Base-by-base conservation (phyloP, 768 basidiomycete species). In the Hortiboletus flavorubellus region DNA sequence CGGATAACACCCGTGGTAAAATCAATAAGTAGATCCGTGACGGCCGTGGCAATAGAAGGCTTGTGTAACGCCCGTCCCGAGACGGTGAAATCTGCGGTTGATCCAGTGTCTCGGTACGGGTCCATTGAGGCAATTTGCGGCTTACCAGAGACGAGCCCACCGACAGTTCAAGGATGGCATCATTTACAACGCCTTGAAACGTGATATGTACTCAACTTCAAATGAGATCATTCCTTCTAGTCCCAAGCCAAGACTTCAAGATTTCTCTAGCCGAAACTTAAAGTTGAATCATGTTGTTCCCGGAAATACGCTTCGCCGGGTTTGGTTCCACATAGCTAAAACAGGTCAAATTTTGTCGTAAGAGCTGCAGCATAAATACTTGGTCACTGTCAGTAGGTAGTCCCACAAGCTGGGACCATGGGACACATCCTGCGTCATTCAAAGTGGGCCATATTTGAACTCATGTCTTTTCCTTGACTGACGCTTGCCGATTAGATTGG, bases 51-150 rank as follows among this genome's bases (percentile, higher is more conserved):
- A 33, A 47, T 35, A 47, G 12, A 33, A 33, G 49, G 50, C 21
- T 30, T 26, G 41, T 23, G 40, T 35, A 53, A 30, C 14, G 33
- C 8, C n/a, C 23, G 30, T 35, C 37, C 26, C 26, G 43, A 35
- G 41, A 26, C 15, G 26, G 34, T 21, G 15, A 43, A 43, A 60
- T 59, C 38, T 53, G 40, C 46, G 47, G 33, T 35, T 18, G 40
- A 46, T n/a, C 46, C 41, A 33, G 21, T 54, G 39, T 23, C 35
- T 30, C 21, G 34, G 33, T 39, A 39, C 14, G 2, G 2, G 21
- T 40, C 30, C n/a, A 21, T 41, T 31, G 45, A 59, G 30, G 46
- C 33, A 51, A 47, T 41, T 37, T 34, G 30, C 6, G 26, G 18
- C 31, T 29, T 34, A 5, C 9, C 29, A 37, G 6, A 47, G 54